phyloP scores from a whole-genome alignment of 169 alveolate genomes.

The Perkinsus chesapeaki region DNA sequence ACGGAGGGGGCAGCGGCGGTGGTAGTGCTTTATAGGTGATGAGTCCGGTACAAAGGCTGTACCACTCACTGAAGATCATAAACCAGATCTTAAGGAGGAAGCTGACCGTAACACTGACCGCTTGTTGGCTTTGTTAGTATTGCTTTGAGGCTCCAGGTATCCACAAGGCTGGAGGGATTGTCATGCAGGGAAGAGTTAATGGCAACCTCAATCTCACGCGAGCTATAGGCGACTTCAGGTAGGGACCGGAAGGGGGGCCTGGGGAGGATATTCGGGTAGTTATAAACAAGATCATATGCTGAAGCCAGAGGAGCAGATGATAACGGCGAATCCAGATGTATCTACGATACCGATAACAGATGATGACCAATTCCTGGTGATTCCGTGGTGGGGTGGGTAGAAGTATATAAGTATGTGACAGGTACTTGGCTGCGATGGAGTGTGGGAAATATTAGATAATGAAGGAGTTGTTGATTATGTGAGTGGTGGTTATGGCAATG shows the following conservation, averaged over 20 bases:
- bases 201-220: constrained; percentile 89
- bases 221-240: constrained; percentile 83
- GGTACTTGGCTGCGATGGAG: constrained; percentile 93
- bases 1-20: background rate
- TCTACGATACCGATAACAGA: constrained; percentile 59
- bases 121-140: background rate
- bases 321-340: constrained; percentile 90
- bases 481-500: background rate
- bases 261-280: background rate
- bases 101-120: constrained; percentile 29
- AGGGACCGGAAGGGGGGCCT: background rate
- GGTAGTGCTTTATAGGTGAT: background rate
- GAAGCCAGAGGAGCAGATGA: constrained; percentile 80
- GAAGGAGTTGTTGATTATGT: constrained; percentile 82
- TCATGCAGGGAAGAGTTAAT: constrained; percentile 87
- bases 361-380: constrained; percentile 80
- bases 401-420: background rate
- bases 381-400: background rate
- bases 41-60: constrained; percentile 39
- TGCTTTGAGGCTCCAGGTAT: constrained; percentile 45
- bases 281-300: constrained; percentile 75
- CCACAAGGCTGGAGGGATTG: constrained; percentile 86
- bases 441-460: constrained; percentile 90
- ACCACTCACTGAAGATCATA: constrained; percentile 88
- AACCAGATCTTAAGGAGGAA: constrained; percentile 86